Evolutionary conservation across 1,284 basidiomycete genomes (phyloP), one percentile per base, ranked within the genome.

Genomic region (Pulveroboletus sp.): DNA sequence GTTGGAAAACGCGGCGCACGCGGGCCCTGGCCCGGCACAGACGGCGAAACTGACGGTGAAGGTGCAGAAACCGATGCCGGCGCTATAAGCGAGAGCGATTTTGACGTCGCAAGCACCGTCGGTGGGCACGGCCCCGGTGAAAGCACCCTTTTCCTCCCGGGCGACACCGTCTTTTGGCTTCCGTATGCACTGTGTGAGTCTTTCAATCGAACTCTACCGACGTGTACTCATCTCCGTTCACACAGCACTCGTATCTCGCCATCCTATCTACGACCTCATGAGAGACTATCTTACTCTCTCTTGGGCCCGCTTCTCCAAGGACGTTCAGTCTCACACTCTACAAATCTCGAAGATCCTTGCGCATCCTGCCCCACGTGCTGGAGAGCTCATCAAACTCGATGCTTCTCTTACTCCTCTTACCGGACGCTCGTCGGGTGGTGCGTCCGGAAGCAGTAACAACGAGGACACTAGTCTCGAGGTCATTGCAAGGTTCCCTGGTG

Each of bases 231-330:
- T 48, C 46, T 43, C 7, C 24, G 9, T 46, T 24, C 20, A 57
- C 43, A 40, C 59, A 93, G 89, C 91, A 20, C 81, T 93, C 59
- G 92, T 96, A 24, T 96, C 94, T 40, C 86, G 92, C 28, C 90
- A 91, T 73, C 94, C 94, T 0, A 92, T 96, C 63, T 96, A 95
- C 75, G 93, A 96, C 69, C 80, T 94, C 53, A 92, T 96, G 89
- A 84, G 91, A 52, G 94, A 96, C 75, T 96, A 94, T 70, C 83
- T 96, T 42, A 94, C 93, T 24, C 84, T 95, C 52, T 91, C 91
- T 24, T 96, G 93, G 93, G 92, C 94, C 15, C 86, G 92, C 49
- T 96, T 94, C 77, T 92, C 89, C 59, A 95, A 94, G 74, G 92
- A 96, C 65, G 92, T 93, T 9, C 89, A 91, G 73, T 90, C 89